Evolutionary conservation across 441 rosid species (phyloP).

Genomic region (Syzygium malaccense): DNA sequence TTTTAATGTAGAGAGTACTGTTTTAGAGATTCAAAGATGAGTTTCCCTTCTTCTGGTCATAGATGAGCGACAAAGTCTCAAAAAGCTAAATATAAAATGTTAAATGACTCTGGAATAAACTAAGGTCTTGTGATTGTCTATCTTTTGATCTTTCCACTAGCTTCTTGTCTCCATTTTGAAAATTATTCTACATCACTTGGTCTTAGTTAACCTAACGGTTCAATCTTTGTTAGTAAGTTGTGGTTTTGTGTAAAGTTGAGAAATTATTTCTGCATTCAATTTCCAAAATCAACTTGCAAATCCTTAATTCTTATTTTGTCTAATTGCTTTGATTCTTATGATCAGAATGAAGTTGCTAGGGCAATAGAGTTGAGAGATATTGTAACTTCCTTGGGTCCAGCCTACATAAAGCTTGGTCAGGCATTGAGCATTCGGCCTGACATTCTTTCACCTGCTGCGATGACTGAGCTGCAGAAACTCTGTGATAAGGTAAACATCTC

Average conservation of each 20-base stretch:
- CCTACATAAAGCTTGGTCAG: conserved; percentile 95
- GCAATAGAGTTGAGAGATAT: conserved; percentile 97
- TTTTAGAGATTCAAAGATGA: background rate
- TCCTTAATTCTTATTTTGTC: background rate
- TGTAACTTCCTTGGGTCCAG: conserved; percentile 96
- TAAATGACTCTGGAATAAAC: background rate
- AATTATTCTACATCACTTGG: background rate
- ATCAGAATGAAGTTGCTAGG: conserved; percentile 91
- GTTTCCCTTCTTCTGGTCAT: background rate
- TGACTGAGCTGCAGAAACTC: conserved; percentile 94
- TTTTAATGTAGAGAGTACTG: background rate
- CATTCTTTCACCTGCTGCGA: conserved; percentile 86
- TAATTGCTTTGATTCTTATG: background rate
- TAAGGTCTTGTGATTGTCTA: background rate
- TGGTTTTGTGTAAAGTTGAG: background rate
- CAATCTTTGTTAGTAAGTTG: background rate
- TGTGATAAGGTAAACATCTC: conserved; percentile 78
- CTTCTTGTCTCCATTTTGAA: background rate
- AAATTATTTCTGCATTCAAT: background rate
- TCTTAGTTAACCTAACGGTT: background rate
- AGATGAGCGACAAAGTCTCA: background rate
- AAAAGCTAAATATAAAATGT: background rate
- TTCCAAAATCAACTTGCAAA: background rate
- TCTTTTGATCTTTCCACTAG: background rate
- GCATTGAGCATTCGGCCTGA: conserved; percentile 98